These are phyloP conservation scores for Senecio squalidus DNA, from an alignment of 140 eudicot genomes.

Conservation along the genomic window DNA sequence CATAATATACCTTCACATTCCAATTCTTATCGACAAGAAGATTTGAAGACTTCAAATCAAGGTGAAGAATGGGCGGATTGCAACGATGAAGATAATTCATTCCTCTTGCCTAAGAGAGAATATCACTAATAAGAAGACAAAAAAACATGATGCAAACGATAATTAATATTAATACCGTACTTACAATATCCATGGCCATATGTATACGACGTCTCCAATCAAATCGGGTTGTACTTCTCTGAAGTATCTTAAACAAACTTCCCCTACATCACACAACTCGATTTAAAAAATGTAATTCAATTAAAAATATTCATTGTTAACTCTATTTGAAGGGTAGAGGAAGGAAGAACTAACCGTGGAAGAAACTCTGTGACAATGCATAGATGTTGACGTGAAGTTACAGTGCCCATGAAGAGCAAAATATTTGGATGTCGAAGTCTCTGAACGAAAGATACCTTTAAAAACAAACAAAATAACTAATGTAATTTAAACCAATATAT, in stretches of 20 bases:
- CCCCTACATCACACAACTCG: constrained; percentile 41
- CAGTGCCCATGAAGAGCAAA: no score
- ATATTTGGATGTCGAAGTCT: no score
- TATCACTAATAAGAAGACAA: not conserved
- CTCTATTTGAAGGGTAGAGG: not conserved
- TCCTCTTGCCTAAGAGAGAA: constrained; percentile 60
- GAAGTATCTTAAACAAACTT: no score
- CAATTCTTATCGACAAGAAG: constrained; percentile 83
- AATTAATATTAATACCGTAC: not conserved
- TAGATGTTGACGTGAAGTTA: no score
- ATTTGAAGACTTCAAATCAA: constrained; percentile 79
- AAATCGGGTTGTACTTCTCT: no score
- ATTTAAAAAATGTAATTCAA: not conserved
- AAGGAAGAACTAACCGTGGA: constrained; percentile 55
- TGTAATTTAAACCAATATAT: no score
- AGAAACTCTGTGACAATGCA: no score
- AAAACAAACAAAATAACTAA: not conserved
- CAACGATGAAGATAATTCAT: constrained; percentile 75
- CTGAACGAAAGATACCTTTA: constrained; percentile 24
- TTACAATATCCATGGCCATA: no score
- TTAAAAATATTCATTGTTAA: not conserved
- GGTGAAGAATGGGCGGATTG: constrained; percentile 74
- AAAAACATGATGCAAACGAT: no score
- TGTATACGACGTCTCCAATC: no score
- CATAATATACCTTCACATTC: constrained; percentile 78